A percentile compares a stretch with the other conserved stretches of the same genome.
Conservation (phyloP, 306 rosid genomes). For the Vigna nakashimae region DNA sequence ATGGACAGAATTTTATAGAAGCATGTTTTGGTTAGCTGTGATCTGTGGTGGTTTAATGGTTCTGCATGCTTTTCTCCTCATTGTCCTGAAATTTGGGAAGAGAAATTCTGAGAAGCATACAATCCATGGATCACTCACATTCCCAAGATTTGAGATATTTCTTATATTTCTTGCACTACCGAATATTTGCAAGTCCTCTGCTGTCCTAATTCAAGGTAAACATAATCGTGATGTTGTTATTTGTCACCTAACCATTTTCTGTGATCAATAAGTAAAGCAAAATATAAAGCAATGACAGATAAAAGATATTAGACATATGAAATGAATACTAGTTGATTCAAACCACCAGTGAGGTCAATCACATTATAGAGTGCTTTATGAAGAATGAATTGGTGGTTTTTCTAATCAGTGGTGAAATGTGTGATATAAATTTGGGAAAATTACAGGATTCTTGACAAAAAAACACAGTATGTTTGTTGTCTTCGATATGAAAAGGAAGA, state of each 20-base stretch:
- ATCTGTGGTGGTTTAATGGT: conserved; percentile 69
- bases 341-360: conserved; percentile 10
- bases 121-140: conserved; percentile 76
- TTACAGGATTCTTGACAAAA: neutral
- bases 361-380: neutral
- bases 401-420: neutral
- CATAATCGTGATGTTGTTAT: neutral
- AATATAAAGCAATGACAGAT: neutral
- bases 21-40: conserved; percentile 86
- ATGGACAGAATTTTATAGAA: conserved; percentile 79
- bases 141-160: conserved; percentile 89
- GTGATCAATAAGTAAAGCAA: neutral
- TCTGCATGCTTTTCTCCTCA: conserved; percentile 69
- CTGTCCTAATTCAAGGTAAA: conserved; percentile 71
- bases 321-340: neutral
- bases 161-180: conserved; percentile 80
- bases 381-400: neutral
- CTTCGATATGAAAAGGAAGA: neutral
- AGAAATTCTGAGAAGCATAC: conserved; percentile 60
- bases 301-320: neutral
- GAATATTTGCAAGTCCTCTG: conserved; percentile 72
- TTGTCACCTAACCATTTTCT: conserved; percentile 7
- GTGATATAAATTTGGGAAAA: neutral
- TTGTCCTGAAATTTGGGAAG: conserved; percentile 69
- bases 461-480: neutral